These are phyloP conservation scores for Yamadazyma scolyti DNA, from an alignment of 805 yeast genomes.

Conservation along the genomic window DNA sequence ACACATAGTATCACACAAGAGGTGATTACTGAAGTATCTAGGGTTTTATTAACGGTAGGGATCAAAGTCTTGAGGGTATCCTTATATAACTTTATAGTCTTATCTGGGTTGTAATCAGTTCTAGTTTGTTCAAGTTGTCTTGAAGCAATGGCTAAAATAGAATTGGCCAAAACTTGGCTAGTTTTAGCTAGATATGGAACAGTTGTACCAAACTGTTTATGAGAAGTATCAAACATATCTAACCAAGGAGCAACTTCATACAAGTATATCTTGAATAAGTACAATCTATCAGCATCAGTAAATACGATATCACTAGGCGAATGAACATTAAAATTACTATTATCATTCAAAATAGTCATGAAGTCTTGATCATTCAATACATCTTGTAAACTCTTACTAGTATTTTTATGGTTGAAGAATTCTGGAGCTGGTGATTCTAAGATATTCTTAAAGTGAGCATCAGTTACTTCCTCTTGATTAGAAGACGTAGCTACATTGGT, in stretches of 20 bases:
- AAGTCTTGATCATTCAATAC: slow-evolving; percentile 12
- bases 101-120: slow-evolving; percentile 16
- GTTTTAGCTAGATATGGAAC: slow-evolving; percentile 10
- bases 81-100: slow-evolving; percentile 27
- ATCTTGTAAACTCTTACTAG: slow-evolving; percentile 7
- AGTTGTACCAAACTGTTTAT: slow-evolving; percentile 27
- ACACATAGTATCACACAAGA: slow-evolving; percentile 41
- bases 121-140: slow-evolving; percentile 26
- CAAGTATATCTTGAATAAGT: slow-evolving; percentile 27
- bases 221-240: slow-evolving; percentile 33
- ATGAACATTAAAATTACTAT: no score
- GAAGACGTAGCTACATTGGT: slow-evolving; percentile 21
- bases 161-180: slow-evolving; percentile 15
- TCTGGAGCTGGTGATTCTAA: slow-evolving; percentile 10
- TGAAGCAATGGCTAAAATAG: slow-evolving; percentile 30
- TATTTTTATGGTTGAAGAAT: slow-evolving; percentile 4
- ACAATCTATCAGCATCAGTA: slow-evolving; percentile 18
- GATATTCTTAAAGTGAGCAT: slow-evolving; percentile 10
- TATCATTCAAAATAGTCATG: slow-evolving; percentile 1
- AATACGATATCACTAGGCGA: no score
- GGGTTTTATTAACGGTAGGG: slow-evolving; percentile 26
- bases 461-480: slow-evolving; percentile 5
- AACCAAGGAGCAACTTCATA: slow-evolving; percentile 37
- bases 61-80: slow-evolving; percentile 28
- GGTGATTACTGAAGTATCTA: slow-evolving; percentile 24